Evolutionary conservation across 2,329 filamentous ascomycete species (phyloP), one percentile per base, ranked within the genome.

Genomic region (Pseudocercospora fijiensis): DNA sequence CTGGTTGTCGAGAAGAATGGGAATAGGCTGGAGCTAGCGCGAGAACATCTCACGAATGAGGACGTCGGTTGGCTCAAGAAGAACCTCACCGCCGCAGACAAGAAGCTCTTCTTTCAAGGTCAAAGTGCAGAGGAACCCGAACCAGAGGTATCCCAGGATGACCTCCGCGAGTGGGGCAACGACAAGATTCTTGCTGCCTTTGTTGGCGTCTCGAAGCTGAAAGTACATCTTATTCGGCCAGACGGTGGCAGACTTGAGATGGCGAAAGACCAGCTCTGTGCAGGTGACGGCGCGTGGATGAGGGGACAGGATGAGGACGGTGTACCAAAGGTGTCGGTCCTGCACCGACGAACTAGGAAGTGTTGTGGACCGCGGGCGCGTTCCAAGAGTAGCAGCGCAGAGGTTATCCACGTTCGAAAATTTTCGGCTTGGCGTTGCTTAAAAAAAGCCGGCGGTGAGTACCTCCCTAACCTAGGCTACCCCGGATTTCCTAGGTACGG

Each of bases 201-300:
- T 27, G 51, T 37, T 20, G 27, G 30, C 7, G 58, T 62, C 4
- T 30, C 59, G 5, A 41, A 37, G 10, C 26, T 33, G 16, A 62
- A 57, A 2, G 37, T 65, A 9, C 63, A 62, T 41, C n/a, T 64
- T 13, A 55, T 62, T 33, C 41, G 53, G 10, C 51, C 61, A n/a
- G 30, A 62, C 22, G 59, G 63, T 16, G 51, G 51, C 41, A 49
- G 61, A 26, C 6, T 27, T 20, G 43, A 62, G 30, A 49, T 65
- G 49, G 55, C 22, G 18, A 51, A 59, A 28, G 47, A 41, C 8
- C 22, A 59, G 43, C 57, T 65, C 11, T 62, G 28, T 2, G 10
- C 52, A 10, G 49, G 41, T 1, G 63, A 65, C 37, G 18, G 37
- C 2, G 26, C 18, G 3, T 65, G 55, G 47, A 59, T 65, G 24